Evolutionary conservation across 495 filamentous ascomycete species (phyloP), one percentile per base, ranked within the genome.

Genomic region (Sphaerosporella brunnea): DNA sequence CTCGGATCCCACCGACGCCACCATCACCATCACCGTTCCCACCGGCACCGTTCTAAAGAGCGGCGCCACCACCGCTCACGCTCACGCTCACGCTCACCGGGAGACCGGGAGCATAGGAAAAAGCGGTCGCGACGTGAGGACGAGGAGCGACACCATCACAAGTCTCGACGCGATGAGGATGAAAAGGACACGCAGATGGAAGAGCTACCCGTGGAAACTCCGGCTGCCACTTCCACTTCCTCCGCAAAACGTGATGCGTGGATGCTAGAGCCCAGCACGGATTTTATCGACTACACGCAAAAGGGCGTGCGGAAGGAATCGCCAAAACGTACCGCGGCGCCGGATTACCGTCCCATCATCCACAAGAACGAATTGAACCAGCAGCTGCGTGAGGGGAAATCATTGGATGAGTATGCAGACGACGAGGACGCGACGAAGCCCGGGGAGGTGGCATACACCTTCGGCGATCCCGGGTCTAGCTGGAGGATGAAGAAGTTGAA

Each of bases 401-500:
- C 54, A 0, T 41, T 73, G 0, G 67, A 73, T 24, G 64, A 72
- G 23, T 64, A 67, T 19, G 60, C 63, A 8, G 45, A 73, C 7
- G 66, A 73, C 26, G 61, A 70, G 13, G 63, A 74, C 43, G 65
- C 68, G 9, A 9, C 43, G 23, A 64, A 69, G 1, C 68, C 74
- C 50, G 74, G 79, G 51, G 74, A 82, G 25, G 76, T 92, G 11
- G 66, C 69, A 49, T 99, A 96, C 59, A 81, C 68, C 0, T 93
- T 99, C 64, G 90, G 90, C 15, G 92, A 99, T 62, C 62, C 73
- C 11, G 90, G 92, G 0, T 83, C 86, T 15, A 72, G 80, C 51
- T 99, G 92, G 88, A 77, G 90, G 37, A 95, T 96, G 88, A 88
- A 78, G 25, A 93, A 84, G 59, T 72, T 99, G 23, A 84, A 80